Conservation (phyloP, 2,329 filamentous ascomycete species). For the Talaromyces sp. region DNA sequence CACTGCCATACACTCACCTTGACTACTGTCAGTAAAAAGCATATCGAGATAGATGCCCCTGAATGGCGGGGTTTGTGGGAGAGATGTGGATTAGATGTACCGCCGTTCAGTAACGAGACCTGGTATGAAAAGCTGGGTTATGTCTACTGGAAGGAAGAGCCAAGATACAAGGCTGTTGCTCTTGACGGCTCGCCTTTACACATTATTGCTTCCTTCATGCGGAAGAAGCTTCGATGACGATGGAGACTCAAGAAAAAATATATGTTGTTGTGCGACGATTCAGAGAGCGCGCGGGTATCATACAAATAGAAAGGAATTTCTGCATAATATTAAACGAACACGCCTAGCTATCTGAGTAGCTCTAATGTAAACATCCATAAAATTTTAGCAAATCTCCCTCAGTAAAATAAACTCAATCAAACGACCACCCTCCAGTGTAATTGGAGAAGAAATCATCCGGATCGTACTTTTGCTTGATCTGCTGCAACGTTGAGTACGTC, state of each 20-base stretch:
- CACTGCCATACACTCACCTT: conserved; percentile 20
- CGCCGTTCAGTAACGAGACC: conserved; percentile 20
- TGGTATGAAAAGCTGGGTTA: conserved; percentile 29
- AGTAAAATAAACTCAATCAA: conserved; percentile 18
- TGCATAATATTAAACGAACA: not conserved
- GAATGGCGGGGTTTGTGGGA: conserved; percentile 19
- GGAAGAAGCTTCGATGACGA: conserved; percentile 19
- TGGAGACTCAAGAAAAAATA: not conserved
- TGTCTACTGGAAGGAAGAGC: conserved; percentile 27
- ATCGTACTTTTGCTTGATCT: conserved; percentile 41
- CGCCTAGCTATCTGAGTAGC: not conserved
- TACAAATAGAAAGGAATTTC: not conserved
- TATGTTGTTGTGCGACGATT: not conserved
- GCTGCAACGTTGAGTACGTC: conserved; percentile 32
- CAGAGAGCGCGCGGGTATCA: not conserved
- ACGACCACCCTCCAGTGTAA: conserved; percentile 30
- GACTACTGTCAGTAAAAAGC: conserved; percentile 23
- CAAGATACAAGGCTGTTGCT: conserved; percentile 18
- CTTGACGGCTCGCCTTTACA: conserved; percentile 16
- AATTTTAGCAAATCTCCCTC: not conserved
- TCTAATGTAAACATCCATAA: not conserved
- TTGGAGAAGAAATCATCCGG: conserved; percentile 31
- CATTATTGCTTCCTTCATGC: conserved; percentile 25
- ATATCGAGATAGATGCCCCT: conserved; percentile 22
- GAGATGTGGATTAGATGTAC: conserved; percentile 13